These are phyloP conservation scores for Phytophthora fragariae DNA, from an alignment of 352 stramenopile genomes.

Conservation along the genomic window DNA sequence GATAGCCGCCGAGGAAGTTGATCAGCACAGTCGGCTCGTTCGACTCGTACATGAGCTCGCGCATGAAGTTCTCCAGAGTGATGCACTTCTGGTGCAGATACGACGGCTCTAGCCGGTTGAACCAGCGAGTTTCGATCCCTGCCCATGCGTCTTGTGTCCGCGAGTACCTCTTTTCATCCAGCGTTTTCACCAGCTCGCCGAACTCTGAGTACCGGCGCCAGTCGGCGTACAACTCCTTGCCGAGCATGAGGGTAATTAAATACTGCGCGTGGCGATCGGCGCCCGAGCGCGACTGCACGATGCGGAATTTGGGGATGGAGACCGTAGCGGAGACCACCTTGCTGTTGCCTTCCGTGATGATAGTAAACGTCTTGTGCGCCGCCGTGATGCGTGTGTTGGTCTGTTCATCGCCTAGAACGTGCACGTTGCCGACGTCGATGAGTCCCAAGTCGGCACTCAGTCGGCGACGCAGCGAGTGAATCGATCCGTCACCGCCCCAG, in stretches of 20 bases:
- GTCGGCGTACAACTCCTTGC: slow-evolving; percentile 87
- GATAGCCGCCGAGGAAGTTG: slow-evolving; percentile 82
- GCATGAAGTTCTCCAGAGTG: slow-evolving; percentile 89
- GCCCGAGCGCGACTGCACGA: slow-evolving; percentile 84
- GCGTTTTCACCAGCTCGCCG: slow-evolving; percentile 83
- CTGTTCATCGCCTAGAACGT: slow-evolving; percentile 87
- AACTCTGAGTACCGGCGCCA: slow-evolving; percentile 91
- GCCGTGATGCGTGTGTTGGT: slow-evolving; percentile 85
- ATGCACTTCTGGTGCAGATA: slow-evolving; percentile 91
- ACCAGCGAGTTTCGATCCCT: slow-evolving; percentile 86
- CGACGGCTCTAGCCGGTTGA: slow-evolving; percentile 87
- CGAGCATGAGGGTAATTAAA: slow-evolving; percentile 88
- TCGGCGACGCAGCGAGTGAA: slow-evolving; percentile 68
- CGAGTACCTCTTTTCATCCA: slow-evolving; percentile 63
- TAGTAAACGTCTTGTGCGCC: slow-evolving; percentile 88
- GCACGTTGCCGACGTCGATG: slow-evolving; percentile 69
- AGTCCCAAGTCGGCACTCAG: slow-evolving; percentile 78
- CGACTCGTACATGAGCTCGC: slow-evolving; percentile 91
- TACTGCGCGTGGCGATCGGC: slow-evolving; percentile 88
- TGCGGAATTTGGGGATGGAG: slow-evolving; percentile 90
- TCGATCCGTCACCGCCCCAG: slow-evolving; percentile 72
- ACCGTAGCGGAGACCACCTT: slow-evolving; percentile 84
- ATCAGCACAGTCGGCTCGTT: slow-evolving; percentile 76
- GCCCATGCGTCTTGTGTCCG: slow-evolving; percentile 77
- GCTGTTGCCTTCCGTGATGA: slow-evolving; percentile 74